A percentile compares a stretch with the other conserved stretches of the same genome.
phyloP scores from a whole-genome alignment of 768 basidiomycete genomes.

The Tulasnella sp. region DNA sequence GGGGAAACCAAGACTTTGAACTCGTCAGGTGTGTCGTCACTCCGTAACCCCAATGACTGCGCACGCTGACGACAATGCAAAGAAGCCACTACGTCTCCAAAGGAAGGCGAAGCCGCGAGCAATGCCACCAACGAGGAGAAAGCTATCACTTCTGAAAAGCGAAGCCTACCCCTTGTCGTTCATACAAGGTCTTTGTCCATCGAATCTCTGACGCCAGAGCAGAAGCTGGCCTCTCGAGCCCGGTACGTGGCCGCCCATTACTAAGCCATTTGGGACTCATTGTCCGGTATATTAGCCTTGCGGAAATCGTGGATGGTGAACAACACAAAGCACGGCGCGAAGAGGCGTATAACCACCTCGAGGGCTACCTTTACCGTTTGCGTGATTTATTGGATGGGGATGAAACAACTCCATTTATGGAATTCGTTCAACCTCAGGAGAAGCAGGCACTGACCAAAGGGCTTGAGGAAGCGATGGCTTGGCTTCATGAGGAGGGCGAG shows the following conservation, averaged over 20 bases:
- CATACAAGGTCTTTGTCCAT: slow-evolving; percentile 51
- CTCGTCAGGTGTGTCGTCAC: slow-evolving; percentile 23
- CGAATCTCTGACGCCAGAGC: slow-evolving; percentile 60
- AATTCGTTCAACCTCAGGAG: slow-evolving; percentile 68
- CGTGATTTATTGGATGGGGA: slow-evolving; percentile 68
- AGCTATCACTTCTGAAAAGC: slow-evolving; percentile 19
- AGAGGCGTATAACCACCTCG: slow-evolving; percentile 82
- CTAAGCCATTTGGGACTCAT: neutral
- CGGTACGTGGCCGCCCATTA: slow-evolving; percentile 41
- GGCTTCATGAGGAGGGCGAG: slow-evolving; percentile 80
- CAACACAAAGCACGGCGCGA: slow-evolving; percentile 62
- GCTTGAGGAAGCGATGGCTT: slow-evolving; percentile 60
- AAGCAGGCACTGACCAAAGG: slow-evolving; percentile 49
- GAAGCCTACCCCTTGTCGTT: slow-evolving; percentile 43
- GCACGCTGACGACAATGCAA: slow-evolving; percentile 19
- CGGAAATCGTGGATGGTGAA: slow-evolving; percentile 68
- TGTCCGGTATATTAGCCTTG: slow-evolving; percentile 40
- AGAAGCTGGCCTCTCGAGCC: slow-evolving; percentile 61
- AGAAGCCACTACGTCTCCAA: neutral
- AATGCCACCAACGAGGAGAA: neutral
- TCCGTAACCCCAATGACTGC: slow-evolving; percentile 23
- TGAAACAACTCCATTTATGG: slow-evolving; percentile 61
- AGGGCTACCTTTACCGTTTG: slow-evolving; percentile 85
- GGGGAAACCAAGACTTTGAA: slow-evolving; percentile 77
- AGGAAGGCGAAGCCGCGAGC: slow-evolving; percentile 16